These are phyloP conservation scores for Marchantia paleacea DNA, from an alignment of 225 moss, liverwort and hornwort genomes.

Conservation along the genomic window DNA sequence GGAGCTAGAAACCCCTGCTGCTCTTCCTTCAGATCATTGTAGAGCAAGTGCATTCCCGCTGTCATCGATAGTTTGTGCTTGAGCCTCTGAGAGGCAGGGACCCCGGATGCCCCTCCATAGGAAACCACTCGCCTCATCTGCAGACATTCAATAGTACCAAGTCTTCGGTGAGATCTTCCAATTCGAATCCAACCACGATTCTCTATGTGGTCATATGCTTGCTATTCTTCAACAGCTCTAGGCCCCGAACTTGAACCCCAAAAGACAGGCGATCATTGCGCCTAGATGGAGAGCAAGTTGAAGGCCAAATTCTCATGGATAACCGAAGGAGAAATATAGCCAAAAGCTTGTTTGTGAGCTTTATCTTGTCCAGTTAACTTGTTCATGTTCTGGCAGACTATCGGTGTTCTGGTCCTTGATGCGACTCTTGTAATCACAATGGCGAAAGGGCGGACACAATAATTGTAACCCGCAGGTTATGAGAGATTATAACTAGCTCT, in stretches of 20 bases:
- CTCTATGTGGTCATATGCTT: neutral
- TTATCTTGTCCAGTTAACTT: neutral
- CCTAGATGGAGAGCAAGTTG: neutral
- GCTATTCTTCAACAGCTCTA: neutral
- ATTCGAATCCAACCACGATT: neutral
- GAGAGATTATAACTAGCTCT: neutral
- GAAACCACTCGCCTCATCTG: constrained; percentile 48
- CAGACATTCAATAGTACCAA: neutral
- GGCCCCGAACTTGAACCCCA: neutral
- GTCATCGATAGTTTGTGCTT: constrained; percentile 43
- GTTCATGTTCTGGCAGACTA: neutral
- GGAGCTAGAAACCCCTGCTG: constrained; percentile 32
- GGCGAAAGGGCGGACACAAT: neutral
- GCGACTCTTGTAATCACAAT: constrained; percentile 22
- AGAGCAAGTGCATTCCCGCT: constrained; percentile 43
- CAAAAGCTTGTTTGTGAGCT: neutral
- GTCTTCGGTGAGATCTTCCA: neutral
- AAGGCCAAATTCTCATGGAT: neutral
- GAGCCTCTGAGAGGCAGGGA: constrained; percentile 49
- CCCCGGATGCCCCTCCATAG: constrained; percentile 34
- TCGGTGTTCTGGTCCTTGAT: neutral
- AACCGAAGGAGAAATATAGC: neutral
- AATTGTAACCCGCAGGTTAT: neutral
- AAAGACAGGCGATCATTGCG: too few relatives aligned
- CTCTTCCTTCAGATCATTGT: constrained; percentile 16